Base-by-base conservation (phyloP, 31 red algal species). In the Endocladia muricata region DNA sequence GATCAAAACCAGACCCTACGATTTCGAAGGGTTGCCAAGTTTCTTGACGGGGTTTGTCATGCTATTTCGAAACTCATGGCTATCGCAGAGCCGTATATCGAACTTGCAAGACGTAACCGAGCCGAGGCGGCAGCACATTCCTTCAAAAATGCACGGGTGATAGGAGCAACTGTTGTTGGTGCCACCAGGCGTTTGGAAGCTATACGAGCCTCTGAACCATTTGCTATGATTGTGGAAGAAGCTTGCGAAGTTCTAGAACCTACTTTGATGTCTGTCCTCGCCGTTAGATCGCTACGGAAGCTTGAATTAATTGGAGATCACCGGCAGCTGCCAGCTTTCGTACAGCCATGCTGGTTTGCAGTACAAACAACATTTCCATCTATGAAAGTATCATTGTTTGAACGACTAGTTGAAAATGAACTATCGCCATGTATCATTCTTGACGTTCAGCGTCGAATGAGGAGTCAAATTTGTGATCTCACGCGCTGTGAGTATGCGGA, bases 181-280 rank as follows among this genome's bases (percentile, higher is more conserved):
- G 84, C 74, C 33, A 79, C 84, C 3, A 32, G 75, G 37, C 73
- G 84, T 38, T 49, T 88, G 5, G 37, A 74, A 52, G 84, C 84
- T 11, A 28, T 88, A 29, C 37, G 84, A 4, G 84, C 74, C 41
- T 73, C 75, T 39, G 84, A 88, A 54, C 74, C 84, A 39, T 88
- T 88, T 58, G 84, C 84, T 19, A 80, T 80, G 74, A 39, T 88
- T 33, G 84, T 88, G 4, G 75, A 88, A 44, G 84, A 88, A 65
- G 76, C 84, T 29, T 88, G 74, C 54, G 72, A 80, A 74, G 84
- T 79, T n/a, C 29, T 88, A 2, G 76, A 88, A 31, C 84, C 84
- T 1, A 79, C 75, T 25, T 63, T 86, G 37, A 26, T 77, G 26
- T 86, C 82, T 17, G 82, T 86, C 19, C 61, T 86, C 30, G 42